A percentile compares a stretch with the other conserved stretches of the same genome.
Conservation (phyloP, 148 eudicot genomes). For the Silene uniflora region DNA sequence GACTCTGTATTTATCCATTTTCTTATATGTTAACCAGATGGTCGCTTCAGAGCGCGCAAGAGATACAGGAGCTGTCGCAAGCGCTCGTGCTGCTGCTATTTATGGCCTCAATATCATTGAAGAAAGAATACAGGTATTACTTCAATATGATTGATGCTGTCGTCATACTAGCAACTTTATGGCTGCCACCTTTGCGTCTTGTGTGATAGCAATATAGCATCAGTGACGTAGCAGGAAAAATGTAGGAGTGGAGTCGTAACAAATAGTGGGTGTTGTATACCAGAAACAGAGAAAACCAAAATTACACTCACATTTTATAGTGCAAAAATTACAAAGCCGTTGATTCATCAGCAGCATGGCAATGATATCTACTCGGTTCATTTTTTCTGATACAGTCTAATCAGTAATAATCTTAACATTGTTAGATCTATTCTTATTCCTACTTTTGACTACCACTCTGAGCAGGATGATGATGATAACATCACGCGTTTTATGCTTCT, state of each 20-base stretch:
- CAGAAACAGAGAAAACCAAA: no score
- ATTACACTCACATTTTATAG: no score
- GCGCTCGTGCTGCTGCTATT: constrained; percentile 89
- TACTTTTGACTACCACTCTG: constrained; percentile 15
- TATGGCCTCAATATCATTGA: constrained; percentile 87
- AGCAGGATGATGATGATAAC: constrained; percentile 76
- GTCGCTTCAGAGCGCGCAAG: constrained; percentile 66
- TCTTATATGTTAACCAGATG: constrained; percentile 35
- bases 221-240: background rate
- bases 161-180: background rate
- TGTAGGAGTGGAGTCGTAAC: no score
- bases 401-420: no score
- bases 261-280: no score
- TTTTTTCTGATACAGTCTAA: background rate
- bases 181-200: background rate
- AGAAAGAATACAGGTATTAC: constrained; percentile 69
- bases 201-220: background rate
- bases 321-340: background rate
- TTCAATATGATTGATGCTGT: background rate
- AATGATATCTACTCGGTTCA: no score
- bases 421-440: background rate
- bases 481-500: constrained; percentile 89
- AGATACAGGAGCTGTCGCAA: constrained; percentile 88
- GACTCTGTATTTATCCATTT: constrained; percentile 6
- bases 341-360: background rate